Conservation (phyloP, 2,329 filamentous ascomycete species). For the Talaromyces sp. region DNA sequence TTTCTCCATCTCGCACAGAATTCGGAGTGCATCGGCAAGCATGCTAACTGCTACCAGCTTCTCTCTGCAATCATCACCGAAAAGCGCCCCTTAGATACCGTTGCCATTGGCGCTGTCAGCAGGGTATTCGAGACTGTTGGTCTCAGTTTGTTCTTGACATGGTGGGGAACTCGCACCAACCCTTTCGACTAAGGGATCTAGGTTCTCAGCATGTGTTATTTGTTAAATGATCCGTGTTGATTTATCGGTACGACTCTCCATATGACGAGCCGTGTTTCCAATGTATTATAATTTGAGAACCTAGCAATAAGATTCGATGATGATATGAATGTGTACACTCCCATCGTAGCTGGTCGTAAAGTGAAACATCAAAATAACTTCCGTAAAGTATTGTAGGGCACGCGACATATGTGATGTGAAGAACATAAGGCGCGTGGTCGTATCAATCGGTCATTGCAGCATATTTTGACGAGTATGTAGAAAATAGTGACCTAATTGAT, state of each 20-base stretch:
- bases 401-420: background rate
- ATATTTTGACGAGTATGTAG: background rate
- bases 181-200: slow-evolving; percentile 68
- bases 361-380: no score
- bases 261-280: background rate
- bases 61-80: slow-evolving; percentile 82
- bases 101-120: slow-evolving; percentile 78
- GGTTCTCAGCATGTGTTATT: background rate
- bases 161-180: slow-evolving; percentile 95
- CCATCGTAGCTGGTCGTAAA: background rate
- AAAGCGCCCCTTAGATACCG: slow-evolving; percentile 86
- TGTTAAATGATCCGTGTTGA: slow-evolving; percentile 8
- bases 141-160: slow-evolving; percentile 86
- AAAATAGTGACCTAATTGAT: background rate
- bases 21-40: background rate
- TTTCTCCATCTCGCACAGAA: slow-evolving; percentile 22
- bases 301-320: slow-evolving; percentile 4
- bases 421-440: background rate
- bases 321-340: background rate
- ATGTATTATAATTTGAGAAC: slow-evolving; percentile 10
- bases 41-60: slow-evolving; percentile 56
- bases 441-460: background rate
- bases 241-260: background rate
- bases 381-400: no score
- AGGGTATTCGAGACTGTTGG: slow-evolving; percentile 92